Percentiles rank a stretch among this genome's conserved stretches.
Evolutionary conservation across 2,329 filamentous ascomycete genomes (phyloP).

Genomic region (Xylaria hypoxylon): DNA sequence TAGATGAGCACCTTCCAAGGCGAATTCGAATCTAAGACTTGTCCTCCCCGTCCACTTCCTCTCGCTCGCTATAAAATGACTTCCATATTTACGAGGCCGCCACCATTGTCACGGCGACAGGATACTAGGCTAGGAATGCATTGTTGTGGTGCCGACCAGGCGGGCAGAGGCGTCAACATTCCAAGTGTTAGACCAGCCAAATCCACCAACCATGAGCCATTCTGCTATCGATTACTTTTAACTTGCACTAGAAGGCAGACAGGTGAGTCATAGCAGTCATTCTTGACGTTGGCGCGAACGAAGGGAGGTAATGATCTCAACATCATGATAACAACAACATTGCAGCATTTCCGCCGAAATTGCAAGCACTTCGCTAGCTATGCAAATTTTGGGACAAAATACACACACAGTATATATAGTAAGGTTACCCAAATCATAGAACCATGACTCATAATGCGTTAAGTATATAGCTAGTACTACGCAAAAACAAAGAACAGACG

Average conservation of each 20-base stretch:
- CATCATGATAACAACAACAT: slow-evolving; percentile 6
- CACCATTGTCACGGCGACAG: background rate
- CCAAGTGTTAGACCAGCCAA: slow-evolving; percentile 4
- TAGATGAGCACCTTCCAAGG: background rate
- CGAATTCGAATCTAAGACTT: background rate
- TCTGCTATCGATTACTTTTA: background rate
- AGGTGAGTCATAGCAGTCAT: slow-evolving; percentile 13
- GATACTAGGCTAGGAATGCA: slow-evolving; percentile 31
- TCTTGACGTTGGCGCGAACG: background rate
- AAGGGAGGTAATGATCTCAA: background rate
- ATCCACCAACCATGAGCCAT: background rate
- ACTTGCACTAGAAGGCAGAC: background rate
- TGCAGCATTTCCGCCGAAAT: slow-evolving; percentile 17
- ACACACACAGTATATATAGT: background rate
- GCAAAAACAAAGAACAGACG: background rate
- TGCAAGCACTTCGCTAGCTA: background rate
- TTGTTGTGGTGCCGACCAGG: slow-evolving; percentile 18
- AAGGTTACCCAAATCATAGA: background rate
- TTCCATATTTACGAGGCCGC: slow-evolving; percentile 6
- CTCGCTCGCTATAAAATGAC: background rate
- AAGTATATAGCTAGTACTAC: background rate
- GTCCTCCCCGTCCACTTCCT: background rate
- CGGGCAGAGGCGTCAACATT: slow-evolving; percentile 22
- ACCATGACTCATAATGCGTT: background rate
- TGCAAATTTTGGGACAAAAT: background rate